phyloP scores from a whole-genome alignment of 768 basidiomycete species.

The Rhodotorula graminis region DNA sequence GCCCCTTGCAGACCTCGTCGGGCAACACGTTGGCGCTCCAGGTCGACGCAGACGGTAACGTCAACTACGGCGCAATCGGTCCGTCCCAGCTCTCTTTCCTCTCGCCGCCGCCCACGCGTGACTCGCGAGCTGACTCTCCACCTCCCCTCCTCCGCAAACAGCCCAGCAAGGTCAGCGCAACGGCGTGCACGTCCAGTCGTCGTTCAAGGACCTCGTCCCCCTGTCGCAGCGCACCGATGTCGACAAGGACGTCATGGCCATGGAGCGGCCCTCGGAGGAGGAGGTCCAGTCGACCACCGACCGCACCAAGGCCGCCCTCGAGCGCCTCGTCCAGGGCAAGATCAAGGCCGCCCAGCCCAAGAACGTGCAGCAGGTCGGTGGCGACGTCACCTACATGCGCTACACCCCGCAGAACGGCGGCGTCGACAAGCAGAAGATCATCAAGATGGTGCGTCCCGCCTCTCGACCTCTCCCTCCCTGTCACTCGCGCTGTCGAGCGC shows the following conservation, averaged over 20 bases:
- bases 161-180: constrained; percentile 88
- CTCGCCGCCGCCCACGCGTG: too few relatives aligned
- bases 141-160: not conserved
- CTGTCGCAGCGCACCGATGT: constrained; percentile 83
- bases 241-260: constrained; percentile 61
- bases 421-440: constrained; percentile 85
- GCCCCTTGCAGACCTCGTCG: constrained; percentile 61
- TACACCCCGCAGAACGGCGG: constrained; percentile 70
- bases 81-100: too few relatives aligned
- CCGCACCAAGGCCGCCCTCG: constrained; percentile 80
- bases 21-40: constrained; percentile 94
- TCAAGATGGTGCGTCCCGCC: constrained; percentile 74
- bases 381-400: constrained; percentile 71
- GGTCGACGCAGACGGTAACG: constrained; percentile 93
- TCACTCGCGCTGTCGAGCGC: too few relatives aligned
- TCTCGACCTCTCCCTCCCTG: too few relatives aligned
- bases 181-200: constrained; percentile 82
- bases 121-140: not conserved
- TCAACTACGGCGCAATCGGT: constrained; percentile 86
- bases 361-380: constrained; percentile 78
- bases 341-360: constrained; percentile 99
- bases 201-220: constrained; percentile 96
- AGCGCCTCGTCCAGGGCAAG: constrained; percentile 87
- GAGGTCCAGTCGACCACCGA: constrained; percentile 88
- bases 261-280: constrained; percentile 93